Percentiles rank a stretch among this genome's conserved stretches.
Evolutionary conservation across 2,329 filamentous ascomycete genomes (phyloP).

Genomic region (Colletotrichum musae): DNA sequence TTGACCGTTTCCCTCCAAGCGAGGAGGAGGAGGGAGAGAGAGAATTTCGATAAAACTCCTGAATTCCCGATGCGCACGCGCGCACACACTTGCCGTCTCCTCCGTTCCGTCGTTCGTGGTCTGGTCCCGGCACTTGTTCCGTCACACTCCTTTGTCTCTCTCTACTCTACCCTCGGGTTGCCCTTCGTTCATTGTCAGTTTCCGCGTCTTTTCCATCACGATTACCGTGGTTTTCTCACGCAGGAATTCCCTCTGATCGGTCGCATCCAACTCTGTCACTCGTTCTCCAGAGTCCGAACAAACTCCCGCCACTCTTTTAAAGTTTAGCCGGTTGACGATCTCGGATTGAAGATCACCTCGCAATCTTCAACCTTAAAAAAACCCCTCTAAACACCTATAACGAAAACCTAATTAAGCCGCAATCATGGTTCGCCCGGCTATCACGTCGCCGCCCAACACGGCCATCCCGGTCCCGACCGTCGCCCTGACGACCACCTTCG

Average conservation of each 20-base stretch:
- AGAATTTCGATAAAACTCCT: too few species aligned
- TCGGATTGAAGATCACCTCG: neutral
- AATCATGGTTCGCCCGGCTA: neutral
- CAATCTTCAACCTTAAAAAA: neutral
- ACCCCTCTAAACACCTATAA: neutral
- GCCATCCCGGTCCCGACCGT: conserved; percentile 3
- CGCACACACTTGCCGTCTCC: too few species aligned
- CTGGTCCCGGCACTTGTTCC: too few species aligned
- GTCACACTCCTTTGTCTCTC: too few species aligned
- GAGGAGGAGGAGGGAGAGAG: too few species aligned
- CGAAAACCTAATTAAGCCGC: neutral
- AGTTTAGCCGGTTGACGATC: neutral
- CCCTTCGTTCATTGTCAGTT: too few species aligned
- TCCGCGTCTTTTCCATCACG: too few species aligned
- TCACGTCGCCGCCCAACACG: neutral
- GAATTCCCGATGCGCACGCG: too few species aligned
- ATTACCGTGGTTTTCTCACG: too few species aligned
- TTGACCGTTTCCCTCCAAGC: too few species aligned
- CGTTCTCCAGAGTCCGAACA: neutral
- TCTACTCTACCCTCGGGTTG: too few species aligned
- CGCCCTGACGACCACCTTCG: conserved; percentile 36
- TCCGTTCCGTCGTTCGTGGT: too few species aligned
- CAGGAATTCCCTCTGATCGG: neutral
- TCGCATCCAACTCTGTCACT: neutral
- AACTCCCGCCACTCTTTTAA: neutral